Conservation (phyloP, 805 yeast species). For the Maudiozyma pseudohumilis region DNA sequence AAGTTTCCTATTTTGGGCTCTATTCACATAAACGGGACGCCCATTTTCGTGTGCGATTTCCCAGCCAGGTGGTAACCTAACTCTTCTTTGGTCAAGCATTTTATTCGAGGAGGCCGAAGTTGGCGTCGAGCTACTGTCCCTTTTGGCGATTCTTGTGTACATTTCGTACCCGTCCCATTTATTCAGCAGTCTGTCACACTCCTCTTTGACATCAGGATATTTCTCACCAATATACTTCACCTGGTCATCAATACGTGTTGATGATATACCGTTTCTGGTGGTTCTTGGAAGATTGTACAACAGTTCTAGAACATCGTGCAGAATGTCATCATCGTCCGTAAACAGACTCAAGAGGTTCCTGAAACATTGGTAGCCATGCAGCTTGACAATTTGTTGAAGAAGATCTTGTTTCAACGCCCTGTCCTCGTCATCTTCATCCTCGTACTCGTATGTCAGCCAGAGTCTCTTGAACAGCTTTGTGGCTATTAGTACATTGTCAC, state of each 20-base stretch:
- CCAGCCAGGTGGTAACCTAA: constrained; percentile 29
- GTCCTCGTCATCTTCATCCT: constrained; percentile 22
- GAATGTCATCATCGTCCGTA: constrained; percentile 29
- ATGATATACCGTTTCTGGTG: constrained; percentile 66
- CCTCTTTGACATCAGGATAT: constrained; percentile 22
- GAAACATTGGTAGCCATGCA: constrained; percentile 82
- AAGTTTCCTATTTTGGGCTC: constrained; percentile 21
- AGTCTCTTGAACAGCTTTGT: constrained; percentile 58
- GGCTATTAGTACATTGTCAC: constrained; percentile 56
- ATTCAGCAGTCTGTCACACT: constrained; percentile 35
- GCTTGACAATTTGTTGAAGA: constrained; percentile 51
- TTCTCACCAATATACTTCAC: constrained; percentile 31
- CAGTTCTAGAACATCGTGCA: constrained; percentile 43
- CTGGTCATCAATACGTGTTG: constrained; percentile 60
- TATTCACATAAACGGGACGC: constrained; percentile 26
- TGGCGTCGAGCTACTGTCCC: constrained; percentile 15
- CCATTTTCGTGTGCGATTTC: constrained; percentile 29
- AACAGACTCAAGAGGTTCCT: constrained; percentile 44
- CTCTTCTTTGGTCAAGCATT: constrained; percentile 25
- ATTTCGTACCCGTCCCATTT: constrained; percentile 69
- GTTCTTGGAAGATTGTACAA: constrained; percentile 58
- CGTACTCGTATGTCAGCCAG: constrained; percentile 33
- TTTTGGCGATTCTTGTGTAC: constrained; percentile 80
- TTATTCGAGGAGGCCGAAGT: constrained; percentile 12
- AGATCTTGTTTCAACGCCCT: constrained; percentile 29